These are phyloP conservation scores for Oryza longistaminata DNA, from an alignment of 176 grass and related monocot species.

Conservation along the genomic window DNA sequence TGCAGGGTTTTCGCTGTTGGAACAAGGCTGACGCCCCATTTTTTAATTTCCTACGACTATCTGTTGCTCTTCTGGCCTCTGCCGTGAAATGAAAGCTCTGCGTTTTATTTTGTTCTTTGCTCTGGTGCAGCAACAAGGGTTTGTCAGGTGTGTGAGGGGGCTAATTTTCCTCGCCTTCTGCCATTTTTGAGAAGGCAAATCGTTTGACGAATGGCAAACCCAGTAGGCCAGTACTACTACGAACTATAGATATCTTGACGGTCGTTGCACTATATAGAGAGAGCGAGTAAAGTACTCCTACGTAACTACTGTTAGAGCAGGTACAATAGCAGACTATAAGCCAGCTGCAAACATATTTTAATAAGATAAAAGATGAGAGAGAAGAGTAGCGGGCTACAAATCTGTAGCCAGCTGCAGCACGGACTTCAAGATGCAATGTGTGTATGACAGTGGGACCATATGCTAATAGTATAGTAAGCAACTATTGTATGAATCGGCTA, in stretches of 20 bases:
- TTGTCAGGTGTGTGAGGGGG: background rate
- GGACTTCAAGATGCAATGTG: no score
- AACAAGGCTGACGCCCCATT: background rate
- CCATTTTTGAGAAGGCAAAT: background rate
- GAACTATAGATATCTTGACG: background rate
- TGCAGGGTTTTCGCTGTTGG: conserved; percentile 47
- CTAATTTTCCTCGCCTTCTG: background rate
- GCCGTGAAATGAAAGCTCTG: conserved; percentile 14
- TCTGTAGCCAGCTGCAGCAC: no score
- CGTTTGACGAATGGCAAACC: background rate
- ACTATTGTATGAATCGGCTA: no score
- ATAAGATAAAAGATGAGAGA: no score
- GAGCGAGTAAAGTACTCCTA: no score
- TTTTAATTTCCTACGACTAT: background rate
- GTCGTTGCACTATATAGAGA: background rate
- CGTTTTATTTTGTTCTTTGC: background rate
- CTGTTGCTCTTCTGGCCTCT: background rate
- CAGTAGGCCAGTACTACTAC: no score
- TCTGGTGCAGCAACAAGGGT: conserved; percentile 19
- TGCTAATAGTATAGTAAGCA: no score
- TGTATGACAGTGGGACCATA: no score
- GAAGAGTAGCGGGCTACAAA: no score
- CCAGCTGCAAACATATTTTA: no score
- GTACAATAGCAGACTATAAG: no score
- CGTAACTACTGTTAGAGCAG: no score